These are phyloP conservation scores for Fusarium decemcellulare DNA, from an alignment of 2,329 filamentous ascomycete genomes.

Conservation along the genomic window DNA sequence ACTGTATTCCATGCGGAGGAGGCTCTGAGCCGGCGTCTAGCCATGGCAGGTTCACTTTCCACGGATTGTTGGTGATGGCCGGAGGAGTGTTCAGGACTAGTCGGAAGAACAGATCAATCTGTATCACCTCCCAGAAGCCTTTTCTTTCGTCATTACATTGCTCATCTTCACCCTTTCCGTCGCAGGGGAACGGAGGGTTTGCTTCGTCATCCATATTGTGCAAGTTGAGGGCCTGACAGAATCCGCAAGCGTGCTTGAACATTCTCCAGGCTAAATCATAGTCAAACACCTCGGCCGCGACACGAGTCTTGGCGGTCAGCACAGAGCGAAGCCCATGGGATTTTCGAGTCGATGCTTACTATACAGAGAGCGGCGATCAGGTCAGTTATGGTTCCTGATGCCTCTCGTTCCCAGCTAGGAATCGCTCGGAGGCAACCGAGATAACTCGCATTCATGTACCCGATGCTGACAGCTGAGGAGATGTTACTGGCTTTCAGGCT, in stretches of 20 bases:
- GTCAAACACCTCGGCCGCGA: slow-evolving; percentile 51
- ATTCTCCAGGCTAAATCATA: slow-evolving; percentile 51
- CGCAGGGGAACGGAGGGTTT: slow-evolving; percentile 19
- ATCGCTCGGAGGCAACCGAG: slow-evolving; percentile 48
- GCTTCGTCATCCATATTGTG: slow-evolving; percentile 49
- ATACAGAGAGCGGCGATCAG: slow-evolving; percentile 49
- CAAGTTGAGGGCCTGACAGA: slow-evolving; percentile 49
- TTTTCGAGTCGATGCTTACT: slow-evolving; percentile 24
- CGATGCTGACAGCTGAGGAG: slow-evolving; percentile 18
- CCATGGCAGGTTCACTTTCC: slow-evolving; percentile 53
- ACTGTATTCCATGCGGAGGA: slow-evolving; percentile 41
- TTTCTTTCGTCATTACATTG: slow-evolving; percentile 45
- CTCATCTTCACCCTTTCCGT: neutral
- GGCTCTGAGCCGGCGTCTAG: slow-evolving; percentile 40
- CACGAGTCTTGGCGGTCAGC: slow-evolving; percentile 41
- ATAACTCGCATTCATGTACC: slow-evolving; percentile 46
- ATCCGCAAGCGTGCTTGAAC: slow-evolving; percentile 49
- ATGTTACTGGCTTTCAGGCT: slow-evolving; percentile 41
- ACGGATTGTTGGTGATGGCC: slow-evolving; percentile 43
- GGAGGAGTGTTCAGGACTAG: slow-evolving; percentile 50
- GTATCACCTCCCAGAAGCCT: slow-evolving; percentile 52
- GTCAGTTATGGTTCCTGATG: slow-evolving; percentile 49
- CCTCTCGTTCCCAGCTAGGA: slow-evolving; percentile 49
- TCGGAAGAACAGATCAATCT: slow-evolving; percentile 50
- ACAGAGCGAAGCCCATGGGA: rapidly evolving